Percentiles rank a stretch among this genome's conserved stretches.
These are phyloP conservation scores for Pseudoneurospora amorphoporcata DNA, from an alignment of 495 filamentous ascomycete genomes.

Conservation along the genomic window DNA sequence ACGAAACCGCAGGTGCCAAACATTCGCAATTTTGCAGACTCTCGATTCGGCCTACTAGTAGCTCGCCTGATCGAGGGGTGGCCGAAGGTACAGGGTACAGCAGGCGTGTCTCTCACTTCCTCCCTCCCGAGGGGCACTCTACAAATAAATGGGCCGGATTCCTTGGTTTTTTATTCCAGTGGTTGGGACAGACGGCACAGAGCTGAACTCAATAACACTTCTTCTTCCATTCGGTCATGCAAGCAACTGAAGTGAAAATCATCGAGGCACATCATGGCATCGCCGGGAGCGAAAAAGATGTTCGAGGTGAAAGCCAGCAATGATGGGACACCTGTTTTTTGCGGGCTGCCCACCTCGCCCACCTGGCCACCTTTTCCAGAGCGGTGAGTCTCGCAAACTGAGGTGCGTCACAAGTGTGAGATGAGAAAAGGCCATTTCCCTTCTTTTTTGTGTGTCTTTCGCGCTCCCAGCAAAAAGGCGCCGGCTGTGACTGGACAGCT, in stretches of 20 bases:
- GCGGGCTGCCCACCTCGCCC: background rate
- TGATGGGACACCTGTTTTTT: background rate
- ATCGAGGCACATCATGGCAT: background rate
- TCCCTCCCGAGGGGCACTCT: conserved; percentile 1
- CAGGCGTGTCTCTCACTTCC: background rate
- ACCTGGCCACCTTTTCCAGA: conserved; percentile 1
- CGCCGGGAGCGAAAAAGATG: background rate
- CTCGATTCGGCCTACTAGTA: conserved; percentile 12
- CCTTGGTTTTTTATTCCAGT: background rate
- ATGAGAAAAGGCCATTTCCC: conserved; percentile 1
- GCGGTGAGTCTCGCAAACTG: conserved; percentile 9
- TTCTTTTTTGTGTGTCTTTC: background rate
- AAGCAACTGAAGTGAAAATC: background rate
- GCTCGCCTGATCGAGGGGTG: background rate
- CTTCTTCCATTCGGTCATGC: background rate
- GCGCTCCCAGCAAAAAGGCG: conserved; percentile 1
- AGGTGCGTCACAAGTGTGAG: background rate
- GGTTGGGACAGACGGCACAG: background rate
- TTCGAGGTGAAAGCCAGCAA: background rate
- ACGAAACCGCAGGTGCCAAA: conserved; percentile 2
- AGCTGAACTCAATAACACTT: background rate
- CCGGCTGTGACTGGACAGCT: conserved; percentile 2
- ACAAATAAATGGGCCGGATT: conserved; percentile 1
- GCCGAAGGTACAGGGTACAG: conserved; percentile 5
- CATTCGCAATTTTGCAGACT: conserved; percentile 18